Evolutionary conservation across 495 filamentous ascomycete genomes (phyloP).

Genomic region (Tuber aestivum): DNA sequence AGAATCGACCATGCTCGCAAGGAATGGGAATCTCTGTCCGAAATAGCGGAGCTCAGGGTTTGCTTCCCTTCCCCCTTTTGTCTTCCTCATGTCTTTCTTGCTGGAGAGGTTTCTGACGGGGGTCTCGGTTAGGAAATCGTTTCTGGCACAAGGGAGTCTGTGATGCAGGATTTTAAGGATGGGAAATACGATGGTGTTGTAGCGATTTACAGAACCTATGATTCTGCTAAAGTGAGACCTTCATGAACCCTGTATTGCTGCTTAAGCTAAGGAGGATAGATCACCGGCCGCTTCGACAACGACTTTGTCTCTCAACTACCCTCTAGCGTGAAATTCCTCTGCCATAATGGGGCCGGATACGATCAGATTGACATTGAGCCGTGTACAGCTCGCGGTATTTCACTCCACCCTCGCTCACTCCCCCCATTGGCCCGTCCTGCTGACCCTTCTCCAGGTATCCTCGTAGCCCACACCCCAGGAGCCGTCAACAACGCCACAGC

Average conservation of each 20-base stretch:
- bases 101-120: not conserved
- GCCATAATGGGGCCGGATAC: slow-evolving; percentile 82
- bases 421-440: slow-evolving; percentile 1
- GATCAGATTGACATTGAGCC: slow-evolving; percentile 70
- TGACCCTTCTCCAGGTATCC: slow-evolving; percentile 47
- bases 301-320: slow-evolving; percentile 59
- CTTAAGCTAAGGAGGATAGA: slow-evolving; percentile 41
- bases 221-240: slow-evolving; percentile 51
- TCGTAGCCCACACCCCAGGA: slow-evolving; percentile 61
- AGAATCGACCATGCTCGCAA: slow-evolving; percentile 51
- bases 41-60: slow-evolving; percentile 54
- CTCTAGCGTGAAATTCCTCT: slow-evolving; percentile 64
- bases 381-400: slow-evolving; percentile 54
- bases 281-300: slow-evolving; percentile 56
- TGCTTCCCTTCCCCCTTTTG: not conserved
- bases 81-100: not conserved
- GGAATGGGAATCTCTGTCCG: slow-evolving; percentile 54
- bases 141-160: slow-evolving; percentile 50
- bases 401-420: not conserved
- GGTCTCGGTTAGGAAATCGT: slow-evolving; percentile 50
- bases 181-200: slow-evolving; percentile 56
- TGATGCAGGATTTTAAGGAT: slow-evolving; percentile 51
- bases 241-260: not conserved
- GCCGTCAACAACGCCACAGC: slow-evolving; percentile 68
- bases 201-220: slow-evolving; percentile 56